These are phyloP conservation scores for Alternaria brassicae DNA, from an alignment of 2,329 filamentous ascomycete genomes.

Conservation along the genomic window DNA sequence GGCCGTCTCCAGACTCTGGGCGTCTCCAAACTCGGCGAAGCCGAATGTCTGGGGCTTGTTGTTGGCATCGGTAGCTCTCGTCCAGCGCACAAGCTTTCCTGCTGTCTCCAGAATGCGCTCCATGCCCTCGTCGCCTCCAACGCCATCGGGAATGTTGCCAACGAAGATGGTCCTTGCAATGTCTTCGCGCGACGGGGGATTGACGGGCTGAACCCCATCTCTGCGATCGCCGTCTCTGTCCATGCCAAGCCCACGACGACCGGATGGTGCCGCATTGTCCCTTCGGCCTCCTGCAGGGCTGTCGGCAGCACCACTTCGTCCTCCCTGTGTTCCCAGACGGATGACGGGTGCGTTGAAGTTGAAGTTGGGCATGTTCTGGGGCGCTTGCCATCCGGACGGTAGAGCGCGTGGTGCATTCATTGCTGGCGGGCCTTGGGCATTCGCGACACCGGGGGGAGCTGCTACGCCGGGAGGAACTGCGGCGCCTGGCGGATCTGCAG, in stretches of 20 bases:
- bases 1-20: slow-evolving; percentile 83
- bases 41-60: slow-evolving; percentile 87
- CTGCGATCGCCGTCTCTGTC: slow-evolving; percentile 66
- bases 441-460: slow-evolving; percentile 77
- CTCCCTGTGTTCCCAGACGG: slow-evolving; percentile 78
- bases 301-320: slow-evolving; percentile 62
- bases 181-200: slow-evolving; percentile 87
- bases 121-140: slow-evolving; percentile 77
- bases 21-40: slow-evolving; percentile 94
- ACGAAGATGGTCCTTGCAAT: slow-evolving; percentile 91
- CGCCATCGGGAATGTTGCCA: slow-evolving; percentile 80
- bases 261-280: slow-evolving; percentile 53
- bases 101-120: slow-evolving; percentile 80
- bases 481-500: slow-evolving; percentile 19
- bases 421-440: slow-evolving; percentile 74
- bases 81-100: slow-evolving; percentile 84
- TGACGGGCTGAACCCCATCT: slow-evolving; percentile 72
- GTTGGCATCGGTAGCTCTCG: slow-evolving; percentile 76
- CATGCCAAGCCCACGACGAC: slow-evolving; percentile 64
- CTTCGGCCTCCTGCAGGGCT: slow-evolving; percentile 57
- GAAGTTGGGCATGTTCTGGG: slow-evolving; percentile 93
- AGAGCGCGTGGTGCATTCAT: slow-evolving; percentile 81
- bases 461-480: slow-evolving; percentile 73
- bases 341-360: slow-evolving; percentile 98
- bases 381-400: slow-evolving; percentile 84